Percentiles rank a stretch among this genome's conserved stretches.
These are phyloP conservation scores for Phytophthora colocasiae DNA, from an alignment of 352 stramenopile species.

Conservation along the genomic window DNA sequence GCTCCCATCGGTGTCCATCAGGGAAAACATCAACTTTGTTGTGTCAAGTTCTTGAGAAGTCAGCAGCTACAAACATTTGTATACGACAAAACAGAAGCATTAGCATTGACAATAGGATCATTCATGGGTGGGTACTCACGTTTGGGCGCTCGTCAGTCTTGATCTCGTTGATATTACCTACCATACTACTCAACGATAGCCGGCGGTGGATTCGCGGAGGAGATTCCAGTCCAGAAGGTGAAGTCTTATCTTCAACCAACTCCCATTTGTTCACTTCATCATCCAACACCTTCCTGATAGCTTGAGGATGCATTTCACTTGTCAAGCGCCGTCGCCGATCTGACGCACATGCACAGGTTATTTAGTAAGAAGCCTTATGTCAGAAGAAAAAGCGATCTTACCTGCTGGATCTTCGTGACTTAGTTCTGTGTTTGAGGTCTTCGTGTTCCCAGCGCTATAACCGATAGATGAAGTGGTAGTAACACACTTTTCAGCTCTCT, in stretches of 20 bases:
- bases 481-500: conserved; percentile 7
- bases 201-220: conserved; percentile 29
- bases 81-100: background rate
- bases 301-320: conserved; percentile 83
- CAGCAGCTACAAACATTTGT: conserved; percentile 46
- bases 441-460: background rate
- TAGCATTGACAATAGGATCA: background rate
- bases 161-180: conserved; percentile 13
- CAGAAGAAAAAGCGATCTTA: background rate
- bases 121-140: conserved; percentile 15
- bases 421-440: background rate
- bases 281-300: conserved; percentile 68
- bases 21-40: conserved; percentile 82
- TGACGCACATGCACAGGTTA: conserved; percentile 2
- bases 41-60: conserved; percentile 71
- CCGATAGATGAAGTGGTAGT: background rate
- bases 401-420: conserved; percentile 30
- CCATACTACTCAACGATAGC: conserved; percentile 27
- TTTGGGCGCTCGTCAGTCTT: conserved; percentile 40
- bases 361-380: background rate
- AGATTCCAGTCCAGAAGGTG: background rate
- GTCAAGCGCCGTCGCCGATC: conserved; percentile 59
- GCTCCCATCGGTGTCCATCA: conserved; percentile 82
- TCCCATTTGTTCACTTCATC: conserved; percentile 77
- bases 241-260: conserved; percentile 49